Base-by-base conservation (phyloP, 768 basidiomycete genomes). In the Leccinellum rugosiceps region DNA sequence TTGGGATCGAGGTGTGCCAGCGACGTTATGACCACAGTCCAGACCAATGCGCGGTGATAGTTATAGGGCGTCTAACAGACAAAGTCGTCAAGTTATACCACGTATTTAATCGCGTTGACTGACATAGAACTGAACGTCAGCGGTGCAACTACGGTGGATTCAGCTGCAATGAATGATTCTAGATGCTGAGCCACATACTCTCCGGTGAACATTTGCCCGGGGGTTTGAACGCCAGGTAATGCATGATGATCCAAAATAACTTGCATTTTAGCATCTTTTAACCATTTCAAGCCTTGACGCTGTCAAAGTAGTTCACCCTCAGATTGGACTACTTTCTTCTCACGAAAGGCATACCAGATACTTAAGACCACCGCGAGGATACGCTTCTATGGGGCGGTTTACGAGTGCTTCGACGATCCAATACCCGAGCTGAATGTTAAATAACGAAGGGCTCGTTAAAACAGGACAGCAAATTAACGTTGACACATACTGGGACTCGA, bases 341-440 rank as follows among this genome's bases (percentile, higher is more conserved):
- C 21, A 23, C 35, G 6, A 38, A 44, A 17, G 4, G 66, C 80
- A 51, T 58, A 89, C 90, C 34, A 92, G 77, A 50, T 85, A 80
- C 3, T 63, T 54, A 32, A 92, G 77, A 28, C 90, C 90, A 19
- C 90, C 90, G 34, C 82, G 79, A 14, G 88, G 86, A 66, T 79
- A 92, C 47, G 76, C 80, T 66, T 92, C 90, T 2, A 72, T 75
- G 1, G 63, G 62, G 4, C 84, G 78, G 66, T 91, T 66, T 0
- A 92, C 90, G 8, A 92, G 74, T 3, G 76, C 77, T 66, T 92
- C 90, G 8, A 92, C 74, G 48, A 92, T 84, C 90, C 90, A 92
- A 67, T 87, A 92, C 0, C 90, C 90, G 41, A 92, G 81, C 88
- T 90, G 41, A 45, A 58, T 11, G 14, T 41, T 49, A 11, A 11